Conservation (phyloP, 176 grass and related monocot species). For the Hyparrhenia diplandra region DNA sequence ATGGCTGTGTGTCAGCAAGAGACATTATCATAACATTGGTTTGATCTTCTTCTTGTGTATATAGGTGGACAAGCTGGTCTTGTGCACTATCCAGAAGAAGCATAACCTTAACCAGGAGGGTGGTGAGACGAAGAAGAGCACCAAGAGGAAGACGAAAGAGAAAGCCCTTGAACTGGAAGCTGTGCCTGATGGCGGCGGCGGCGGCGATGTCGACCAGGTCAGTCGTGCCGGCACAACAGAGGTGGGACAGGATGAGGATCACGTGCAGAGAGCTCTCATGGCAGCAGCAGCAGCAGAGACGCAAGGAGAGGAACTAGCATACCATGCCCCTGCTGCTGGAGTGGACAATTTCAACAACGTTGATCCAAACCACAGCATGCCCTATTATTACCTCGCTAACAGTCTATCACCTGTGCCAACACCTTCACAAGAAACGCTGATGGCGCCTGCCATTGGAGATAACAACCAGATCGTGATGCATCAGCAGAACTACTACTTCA, state of each 20-base stretch:
- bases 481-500: background rate
- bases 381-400: background rate
- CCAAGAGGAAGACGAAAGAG: background rate
- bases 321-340: background rate
- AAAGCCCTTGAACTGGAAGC: background rate
- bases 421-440: background rate
- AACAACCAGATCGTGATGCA: background rate
- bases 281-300: too few species aligned
- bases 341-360: background rate
- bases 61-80: background rate
- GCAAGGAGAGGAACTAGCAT: too few species aligned
- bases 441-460: background rate
- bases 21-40: background rate
- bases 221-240: background rate
- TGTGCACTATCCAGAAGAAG: slow-evolving; percentile 33
- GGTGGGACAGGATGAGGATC: background rate
- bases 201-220: background rate
- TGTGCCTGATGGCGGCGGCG: too few species aligned
- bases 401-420: background rate
- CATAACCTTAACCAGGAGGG: background rate
- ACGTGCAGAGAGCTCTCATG: background rate
- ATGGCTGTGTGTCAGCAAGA: background rate
- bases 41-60: background rate
- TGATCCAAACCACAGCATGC: background rate
- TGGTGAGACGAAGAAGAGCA: background rate